These are phyloP conservation scores for Neurospora sp. DNA, from an alignment of 2,329 filamentous ascomycete species.

Conservation along the genomic window DNA sequence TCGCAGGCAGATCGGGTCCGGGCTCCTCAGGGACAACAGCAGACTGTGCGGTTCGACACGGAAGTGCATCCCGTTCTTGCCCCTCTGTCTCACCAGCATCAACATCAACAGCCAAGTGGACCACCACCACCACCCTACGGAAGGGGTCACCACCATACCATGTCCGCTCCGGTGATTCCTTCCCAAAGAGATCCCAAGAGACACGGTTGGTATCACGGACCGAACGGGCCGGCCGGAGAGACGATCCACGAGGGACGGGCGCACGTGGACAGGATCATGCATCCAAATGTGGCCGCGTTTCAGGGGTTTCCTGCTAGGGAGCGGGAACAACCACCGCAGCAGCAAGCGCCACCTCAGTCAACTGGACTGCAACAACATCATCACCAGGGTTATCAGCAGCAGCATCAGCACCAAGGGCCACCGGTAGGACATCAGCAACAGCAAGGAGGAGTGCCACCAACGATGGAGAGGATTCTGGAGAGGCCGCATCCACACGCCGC, in stretches of 20 bases:
- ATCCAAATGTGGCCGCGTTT: conserved; percentile 45
- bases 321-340: conserved; percentile 17
- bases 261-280: conserved; percentile 46
- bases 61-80: conserved; percentile 28
- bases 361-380: background rate
- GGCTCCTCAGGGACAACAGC: conserved; percentile 19
- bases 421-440: background rate
- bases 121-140: conserved; percentile 6
- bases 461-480: conserved; percentile 16
- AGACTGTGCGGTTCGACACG: conserved; percentile 44
- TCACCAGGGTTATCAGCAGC: conserved; percentile 19
- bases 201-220: conserved; percentile 62
- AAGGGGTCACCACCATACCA: conserved; percentile 43
- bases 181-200: conserved; percentile 53
- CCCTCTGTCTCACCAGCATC: conserved; percentile 4
- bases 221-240: conserved; percentile 25
- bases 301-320: conserved; percentile 37
- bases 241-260: conserved; percentile 27
- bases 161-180: conserved; percentile 46
- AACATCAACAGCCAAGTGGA: background rate
- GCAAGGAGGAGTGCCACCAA: background rate
- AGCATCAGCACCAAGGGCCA: conserved; percentile 4
- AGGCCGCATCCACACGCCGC: conserved; percentile 6
- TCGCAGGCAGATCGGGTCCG: conserved; percentile 43
- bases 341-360: conserved; percentile 11